phyloP scores from a whole-genome alignment of 805 yeast genomes.

The Kregervanrija pseudodelftensis region DNA sequence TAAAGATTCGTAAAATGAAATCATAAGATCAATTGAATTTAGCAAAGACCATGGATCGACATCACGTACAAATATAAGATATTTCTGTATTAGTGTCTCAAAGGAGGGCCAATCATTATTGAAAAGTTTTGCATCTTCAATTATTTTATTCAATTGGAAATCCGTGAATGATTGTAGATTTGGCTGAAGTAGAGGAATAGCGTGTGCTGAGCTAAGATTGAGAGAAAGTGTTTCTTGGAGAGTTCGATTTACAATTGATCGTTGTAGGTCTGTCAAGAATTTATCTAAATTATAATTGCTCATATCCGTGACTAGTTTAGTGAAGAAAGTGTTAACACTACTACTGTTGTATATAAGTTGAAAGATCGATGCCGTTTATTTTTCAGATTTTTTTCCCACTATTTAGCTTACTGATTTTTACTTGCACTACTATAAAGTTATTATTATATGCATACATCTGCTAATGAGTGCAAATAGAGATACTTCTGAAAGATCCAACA shows the following conservation, averaged over 20 bases:
- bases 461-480: too few species aligned
- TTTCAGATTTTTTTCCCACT: too few species aligned
- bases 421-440: too few species aligned
- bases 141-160: slow-evolving; percentile 18
- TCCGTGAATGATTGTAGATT: slow-evolving; percentile 17
- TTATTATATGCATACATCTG: too few species aligned
- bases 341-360: too few species aligned
- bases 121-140: slow-evolving; percentile 25
- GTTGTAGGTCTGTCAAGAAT: slow-evolving; percentile 10
- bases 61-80: slow-evolving; percentile 38
- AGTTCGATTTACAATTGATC: slow-evolving; percentile 3
- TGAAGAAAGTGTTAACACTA: too few species aligned
- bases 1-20: slow-evolving; percentile 38
- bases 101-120: slow-evolving; percentile 37
- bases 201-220: slow-evolving; percentile 15
- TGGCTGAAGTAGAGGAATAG: slow-evolving; percentile 22
- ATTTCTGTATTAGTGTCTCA: slow-evolving; percentile 35
- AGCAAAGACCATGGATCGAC: slow-evolving; percentile 50
- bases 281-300: slow-evolving; percentile 2
- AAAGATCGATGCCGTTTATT: too few species aligned
- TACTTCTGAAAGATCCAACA: too few species aligned
- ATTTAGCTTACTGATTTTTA: too few species aligned
- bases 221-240: slow-evolving; percentile 14
- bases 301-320: too few species aligned
- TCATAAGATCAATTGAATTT: slow-evolving; percentile 48